Percentiles rank a stretch among this genome's conserved stretches.
Evolutionary conservation across 2,329 filamentous ascomycete genomes (phyloP).

Genomic region (Nemania sp.): DNA sequence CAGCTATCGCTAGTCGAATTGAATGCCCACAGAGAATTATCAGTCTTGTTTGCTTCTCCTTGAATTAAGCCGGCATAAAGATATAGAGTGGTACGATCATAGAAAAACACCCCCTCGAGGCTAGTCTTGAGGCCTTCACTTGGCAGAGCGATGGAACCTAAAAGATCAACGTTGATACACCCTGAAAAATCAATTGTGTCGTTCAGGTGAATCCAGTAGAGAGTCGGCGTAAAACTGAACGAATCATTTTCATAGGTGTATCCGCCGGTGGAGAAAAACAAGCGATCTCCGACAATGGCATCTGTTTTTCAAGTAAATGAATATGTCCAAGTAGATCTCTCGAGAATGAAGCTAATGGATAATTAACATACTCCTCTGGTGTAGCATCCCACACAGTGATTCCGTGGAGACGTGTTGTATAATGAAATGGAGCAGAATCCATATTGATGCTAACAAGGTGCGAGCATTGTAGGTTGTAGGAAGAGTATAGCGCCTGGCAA

Average conservation of each 20-base stretch:
- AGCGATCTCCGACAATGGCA: slow-evolving; percentile 26
- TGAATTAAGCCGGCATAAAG: slow-evolving; percentile 21
- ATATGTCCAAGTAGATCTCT: too few relatives aligned
- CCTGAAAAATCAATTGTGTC: slow-evolving; percentile 23
- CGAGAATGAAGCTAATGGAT: too few relatives aligned
- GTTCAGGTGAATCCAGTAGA: slow-evolving; percentile 26
- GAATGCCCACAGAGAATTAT: slow-evolving; percentile 25
- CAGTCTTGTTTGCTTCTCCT: slow-evolving; percentile 6
- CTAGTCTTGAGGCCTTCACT: slow-evolving; percentile 14
- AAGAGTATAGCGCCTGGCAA: too few relatives aligned
- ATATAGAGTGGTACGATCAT: slow-evolving; percentile 25
- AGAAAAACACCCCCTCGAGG: slow-evolving; percentile 22
- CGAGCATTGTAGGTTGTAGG: too few relatives aligned
- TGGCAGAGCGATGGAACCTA: slow-evolving; percentile 20
- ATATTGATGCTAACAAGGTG: too few relatives aligned
- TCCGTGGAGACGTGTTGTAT: too few relatives aligned
- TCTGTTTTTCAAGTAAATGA: too few relatives aligned
- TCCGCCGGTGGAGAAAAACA: slow-evolving; percentile 29
- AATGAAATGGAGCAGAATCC: too few relatives aligned
- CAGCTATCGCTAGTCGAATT: slow-evolving; percentile 20
- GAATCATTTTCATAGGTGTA: slow-evolving; percentile 28
- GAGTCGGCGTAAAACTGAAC: slow-evolving; percentile 7
- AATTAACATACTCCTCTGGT: too few relatives aligned
- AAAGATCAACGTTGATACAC: slow-evolving; percentile 12
- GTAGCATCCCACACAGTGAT: too few relatives aligned